Evolutionary conservation across 352 stramenopile species (phyloP).

Genomic region (Pythium dissotocum): DNA sequence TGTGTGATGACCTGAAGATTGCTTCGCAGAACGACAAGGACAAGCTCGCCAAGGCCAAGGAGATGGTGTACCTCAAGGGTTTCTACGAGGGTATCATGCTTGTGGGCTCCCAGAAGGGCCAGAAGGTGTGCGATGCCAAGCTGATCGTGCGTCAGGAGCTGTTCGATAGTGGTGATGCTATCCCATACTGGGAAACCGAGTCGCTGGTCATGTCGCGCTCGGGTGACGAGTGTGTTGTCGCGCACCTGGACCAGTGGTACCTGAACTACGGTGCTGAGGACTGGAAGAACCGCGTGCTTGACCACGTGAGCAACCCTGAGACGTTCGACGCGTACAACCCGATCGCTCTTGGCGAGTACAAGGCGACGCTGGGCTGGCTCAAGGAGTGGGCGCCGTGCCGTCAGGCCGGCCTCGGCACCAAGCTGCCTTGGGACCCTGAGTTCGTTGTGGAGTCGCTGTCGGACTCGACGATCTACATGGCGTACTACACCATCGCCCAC

Average conservation of each 20-base stretch:
- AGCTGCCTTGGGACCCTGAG: conserved; percentile 97
- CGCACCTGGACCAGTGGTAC: conserved; percentile 99
- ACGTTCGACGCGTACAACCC: conserved; percentile 96
- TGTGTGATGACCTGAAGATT: conserved; percentile 98
- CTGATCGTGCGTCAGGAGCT: conserved; percentile 96
- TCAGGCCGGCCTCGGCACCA: conserved; percentile 96
- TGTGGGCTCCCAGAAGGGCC: conserved; percentile 95
- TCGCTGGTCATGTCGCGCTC: conserved; percentile 95
- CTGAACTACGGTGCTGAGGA: conserved; percentile 98
- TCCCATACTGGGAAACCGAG: conserved; percentile 99
- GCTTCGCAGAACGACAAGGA: conserved; percentile 99
- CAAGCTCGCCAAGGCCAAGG: conserved; percentile 98
- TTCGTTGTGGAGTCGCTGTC: conserved; percentile 99
- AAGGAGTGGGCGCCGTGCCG: conserved; percentile 99
- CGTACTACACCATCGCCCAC: conserved; percentile 99
- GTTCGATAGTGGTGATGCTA: conserved; percentile 91
- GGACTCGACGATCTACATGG: conserved; percentile 99
- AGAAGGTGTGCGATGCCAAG: conserved; percentile 98
- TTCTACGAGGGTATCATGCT: conserved; percentile 99
- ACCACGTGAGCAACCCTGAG: conserved; percentile 93
- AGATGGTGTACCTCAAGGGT: conserved; percentile 98
- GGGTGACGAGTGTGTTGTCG: conserved; percentile 99
- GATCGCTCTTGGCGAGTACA: conserved; percentile 93
- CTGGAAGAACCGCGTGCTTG: conserved; percentile 95
- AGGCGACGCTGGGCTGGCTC: conserved; percentile 98